Percentiles rank a stretch among this genome's conserved stretches.
Evolutionary conservation across 23 red algal species (phyloP).

Genomic region (Cyanidiococcus yangmingshanensis): DNA sequence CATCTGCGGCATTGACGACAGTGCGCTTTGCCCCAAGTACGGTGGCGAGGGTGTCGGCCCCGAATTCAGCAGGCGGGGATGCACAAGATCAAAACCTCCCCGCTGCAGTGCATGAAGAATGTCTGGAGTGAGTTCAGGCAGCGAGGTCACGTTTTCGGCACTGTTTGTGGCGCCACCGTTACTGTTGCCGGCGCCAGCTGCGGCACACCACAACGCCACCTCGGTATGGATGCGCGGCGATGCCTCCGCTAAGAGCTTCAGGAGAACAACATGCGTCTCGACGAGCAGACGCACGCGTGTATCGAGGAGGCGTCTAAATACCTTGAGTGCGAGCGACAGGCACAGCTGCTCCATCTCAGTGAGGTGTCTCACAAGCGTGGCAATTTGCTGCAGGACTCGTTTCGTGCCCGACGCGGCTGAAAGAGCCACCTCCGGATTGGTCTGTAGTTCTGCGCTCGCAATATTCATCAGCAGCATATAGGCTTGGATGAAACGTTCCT

Average conservation of each 20-base stretch:
- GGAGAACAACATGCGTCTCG: slow-evolving; percentile 62
- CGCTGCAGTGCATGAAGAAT: background rate
- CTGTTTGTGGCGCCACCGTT: background rate
- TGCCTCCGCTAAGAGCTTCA: slow-evolving; percentile 46
- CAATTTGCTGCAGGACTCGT: background rate
- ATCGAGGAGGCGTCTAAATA: slow-evolving; percentile 64
- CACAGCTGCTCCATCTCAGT: slow-evolving; percentile 8
- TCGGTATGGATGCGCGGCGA: slow-evolving; percentile 52
- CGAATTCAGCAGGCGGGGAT: background rate
- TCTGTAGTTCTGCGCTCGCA: background rate
- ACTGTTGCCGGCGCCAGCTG: background rate
- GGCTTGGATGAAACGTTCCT: slow-evolving; percentile 7
- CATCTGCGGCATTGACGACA: too few relatives aligned
- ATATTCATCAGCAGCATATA: slow-evolving; percentile 3
- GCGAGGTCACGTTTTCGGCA: background rate
- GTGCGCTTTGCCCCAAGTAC: too few relatives aligned
- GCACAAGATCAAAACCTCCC: background rate
- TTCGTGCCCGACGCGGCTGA: background rate
- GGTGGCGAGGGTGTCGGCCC: background rate
- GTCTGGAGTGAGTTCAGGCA: background rate
- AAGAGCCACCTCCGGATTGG: slow-evolving; percentile 1
- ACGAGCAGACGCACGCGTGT: slow-evolving; percentile 50
- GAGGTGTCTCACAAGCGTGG: background rate
- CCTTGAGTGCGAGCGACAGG: slow-evolving; percentile 50
- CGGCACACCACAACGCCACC: slow-evolving; percentile 46